Evolutionary conservation across 345 rosid species (phyloP).

Genomic region (Salix suchowensis): DNA sequence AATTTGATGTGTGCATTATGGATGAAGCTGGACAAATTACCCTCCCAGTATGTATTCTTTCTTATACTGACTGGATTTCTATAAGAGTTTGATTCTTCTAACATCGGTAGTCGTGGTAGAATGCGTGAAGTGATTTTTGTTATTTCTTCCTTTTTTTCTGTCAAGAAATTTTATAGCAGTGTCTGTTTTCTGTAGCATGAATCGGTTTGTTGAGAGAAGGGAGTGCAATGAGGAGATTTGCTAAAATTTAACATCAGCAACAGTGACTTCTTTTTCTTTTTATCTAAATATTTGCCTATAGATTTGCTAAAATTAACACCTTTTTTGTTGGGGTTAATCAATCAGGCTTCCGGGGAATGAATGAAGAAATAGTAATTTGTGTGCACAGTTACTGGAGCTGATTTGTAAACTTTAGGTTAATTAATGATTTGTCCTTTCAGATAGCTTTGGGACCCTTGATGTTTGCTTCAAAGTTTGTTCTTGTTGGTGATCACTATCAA

Average conservation of each 20-base stretch:
- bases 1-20: conserved; percentile 88
- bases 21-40: conserved; percentile 99
- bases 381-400: not conserved
- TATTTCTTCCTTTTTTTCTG: not conserved
- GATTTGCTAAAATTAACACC: not conserved
- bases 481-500: conserved; percentile 98
- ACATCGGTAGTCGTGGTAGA: too few species aligned
- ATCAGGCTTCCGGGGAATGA: not conserved
- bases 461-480: conserved; percentile 81
- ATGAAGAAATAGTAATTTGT: too few species aligned
- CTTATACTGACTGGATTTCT: not conserved
- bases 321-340: not conserved
- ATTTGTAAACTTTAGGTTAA: not conserved
- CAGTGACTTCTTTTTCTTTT: not conserved
- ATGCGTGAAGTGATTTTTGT: too few species aligned
- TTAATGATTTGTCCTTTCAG: conserved; percentile 31
- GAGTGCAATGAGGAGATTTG: too few species aligned
- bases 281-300: not conserved
- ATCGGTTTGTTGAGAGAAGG: not conserved
- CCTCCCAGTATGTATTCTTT: conserved; percentile 63
- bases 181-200: not conserved
- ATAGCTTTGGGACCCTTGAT: conserved; percentile 88
- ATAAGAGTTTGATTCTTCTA: too few species aligned
- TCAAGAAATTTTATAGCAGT: not conserved
- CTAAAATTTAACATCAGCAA: too few species aligned